Evolutionary conservation across 129 eudicot genomes (phyloP), one percentile per base, ranked within the genome.

Genomic region (Helianthus tuberosus): DNA sequence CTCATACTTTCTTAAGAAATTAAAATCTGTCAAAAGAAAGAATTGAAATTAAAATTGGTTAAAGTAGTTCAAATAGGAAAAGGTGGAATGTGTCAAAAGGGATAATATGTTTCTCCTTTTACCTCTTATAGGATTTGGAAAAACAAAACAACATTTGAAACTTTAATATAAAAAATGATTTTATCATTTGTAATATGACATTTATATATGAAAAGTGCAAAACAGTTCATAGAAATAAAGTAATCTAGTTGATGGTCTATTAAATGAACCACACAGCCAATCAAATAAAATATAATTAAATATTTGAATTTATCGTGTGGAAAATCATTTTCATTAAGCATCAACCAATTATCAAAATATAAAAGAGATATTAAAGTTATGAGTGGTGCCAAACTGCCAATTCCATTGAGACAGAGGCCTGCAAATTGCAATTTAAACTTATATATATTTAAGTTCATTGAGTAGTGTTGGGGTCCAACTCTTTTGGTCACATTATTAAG

Each of bases 361-460:
- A 13, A 35, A 71, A 11, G 12, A 16, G 11, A 53, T 35, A 10
- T 29, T 27, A 71, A 54, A 53, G 44, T 54, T 36, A 9, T 35
- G 29, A 32, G 74, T 69, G 75, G 65, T 71, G 38, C 12, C n/a
- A n/a, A n/a, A n/a, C n/a, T n/a, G n/a, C n/a, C 51, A 36, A 36
- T 70, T 50, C 53, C 17, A 36, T 3, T 25, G 38, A 36, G 39
- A 70, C 20, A 46, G 53, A 70, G 64, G 65, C 65, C 64, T 53
- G 52, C 52, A 16, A 53, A 8, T 51, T 53, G 52, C 52, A 16
- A 53, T 14, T 51, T 38, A 9, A 69, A 38, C 75, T 10, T 16
- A 46, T 38, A 38, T 36, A 27, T 27, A 27, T 27, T 53, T 36
- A 52, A 51, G 13, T 52, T 10, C 14, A 36, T 49, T 9, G 62